These are phyloP conservation scores for Trypanosoma cruzi DNA, from an alignment of 208 protist genomes.

Conservation along the genomic window DNA sequence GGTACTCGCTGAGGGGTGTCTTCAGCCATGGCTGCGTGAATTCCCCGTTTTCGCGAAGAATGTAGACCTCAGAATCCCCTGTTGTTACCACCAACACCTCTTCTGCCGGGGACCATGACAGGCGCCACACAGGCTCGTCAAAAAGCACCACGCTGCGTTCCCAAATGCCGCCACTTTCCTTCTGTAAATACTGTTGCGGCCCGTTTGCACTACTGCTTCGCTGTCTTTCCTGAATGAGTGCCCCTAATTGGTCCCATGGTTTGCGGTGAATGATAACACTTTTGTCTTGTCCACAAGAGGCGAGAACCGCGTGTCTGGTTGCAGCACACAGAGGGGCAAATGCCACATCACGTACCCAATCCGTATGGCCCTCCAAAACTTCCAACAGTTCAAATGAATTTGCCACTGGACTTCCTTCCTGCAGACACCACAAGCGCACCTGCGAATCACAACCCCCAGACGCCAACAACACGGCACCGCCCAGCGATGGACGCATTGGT, in stretches of 20 bases:
- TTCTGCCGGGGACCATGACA: constrained; percentile 78
- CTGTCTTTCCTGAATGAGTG: constrained; percentile 18
- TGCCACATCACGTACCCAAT: constrained; percentile 82
- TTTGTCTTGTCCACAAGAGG: constrained; percentile 77
- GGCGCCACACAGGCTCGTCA: constrained; percentile 73
- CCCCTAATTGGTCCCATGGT: constrained; percentile 60
- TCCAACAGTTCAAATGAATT: constrained; percentile 50
- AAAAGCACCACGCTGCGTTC: constrained; percentile 67
- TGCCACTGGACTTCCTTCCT: constrained; percentile 6
- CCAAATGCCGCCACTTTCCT: constrained; percentile 41
- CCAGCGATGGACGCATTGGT: constrained; percentile 36
- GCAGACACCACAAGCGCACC: constrained; percentile 65
- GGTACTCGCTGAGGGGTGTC: constrained; percentile 67
- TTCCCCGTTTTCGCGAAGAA: constrained; percentile 65
- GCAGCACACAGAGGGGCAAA: constrained; percentile 67
- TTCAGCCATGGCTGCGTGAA: constrained; percentile 86
- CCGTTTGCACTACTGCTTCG: not conserved
- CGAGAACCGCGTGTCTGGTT: constrained; percentile 56
- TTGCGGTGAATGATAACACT: constrained; percentile 76
- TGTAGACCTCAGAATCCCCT: constrained; percentile 61
- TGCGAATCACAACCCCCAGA: constrained; percentile 85
- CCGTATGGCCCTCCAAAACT: constrained; percentile 47
- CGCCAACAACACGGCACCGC: constrained; percentile 49
- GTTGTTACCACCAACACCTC: constrained; percentile 81
- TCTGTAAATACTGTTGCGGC: constrained; percentile 10